Percentiles rank a stretch among this genome's conserved stretches.
Conservation (phyloP, 1,284 basidiomycete species). For the Cryptococcus hybrid region DNA sequence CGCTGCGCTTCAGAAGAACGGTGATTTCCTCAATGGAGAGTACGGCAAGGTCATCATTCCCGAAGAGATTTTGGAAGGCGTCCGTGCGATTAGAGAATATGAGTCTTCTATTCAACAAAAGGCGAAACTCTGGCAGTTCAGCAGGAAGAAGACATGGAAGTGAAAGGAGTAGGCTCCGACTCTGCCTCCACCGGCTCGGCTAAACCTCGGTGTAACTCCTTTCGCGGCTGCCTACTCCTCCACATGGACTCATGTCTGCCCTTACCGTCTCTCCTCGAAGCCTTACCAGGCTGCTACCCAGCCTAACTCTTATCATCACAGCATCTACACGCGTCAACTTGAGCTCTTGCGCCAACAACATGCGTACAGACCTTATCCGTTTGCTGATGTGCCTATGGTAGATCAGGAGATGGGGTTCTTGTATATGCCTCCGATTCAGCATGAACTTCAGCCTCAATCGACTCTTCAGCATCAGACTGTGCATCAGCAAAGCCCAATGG, state of each 20-base stretch:
- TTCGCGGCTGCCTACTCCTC: neutral
- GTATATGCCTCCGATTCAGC: neutral
- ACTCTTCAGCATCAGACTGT: neutral
- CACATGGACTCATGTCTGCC: neutral
- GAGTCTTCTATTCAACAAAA: too few species aligned
- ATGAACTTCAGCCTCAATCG: neutral
- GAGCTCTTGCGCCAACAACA: neutral
- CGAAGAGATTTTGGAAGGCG: slow-evolving; percentile 6
- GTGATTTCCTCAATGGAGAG: slow-evolving; percentile 7
- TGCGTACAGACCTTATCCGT: neutral
- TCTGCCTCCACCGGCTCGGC: too few species aligned
- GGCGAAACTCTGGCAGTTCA: too few species aligned
- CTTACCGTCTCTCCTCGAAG: neutral
- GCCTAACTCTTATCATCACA: neutral
- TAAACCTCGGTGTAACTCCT: neutral
- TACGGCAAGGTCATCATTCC: slow-evolving; percentile 17
- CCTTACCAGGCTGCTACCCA: neutral
- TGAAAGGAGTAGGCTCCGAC: too few species aligned
- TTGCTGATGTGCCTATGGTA: neutral
- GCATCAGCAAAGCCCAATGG: neutral
- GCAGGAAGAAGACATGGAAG: too few species aligned
- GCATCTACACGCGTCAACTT: neutral
- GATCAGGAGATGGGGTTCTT: neutral
- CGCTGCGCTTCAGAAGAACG: neutral
- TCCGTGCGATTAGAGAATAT: too few species aligned